These are phyloP conservation scores for Penicillium sp. DNA, from an alignment of 2,329 filamentous ascomycete species.

Conservation along the genomic window DNA sequence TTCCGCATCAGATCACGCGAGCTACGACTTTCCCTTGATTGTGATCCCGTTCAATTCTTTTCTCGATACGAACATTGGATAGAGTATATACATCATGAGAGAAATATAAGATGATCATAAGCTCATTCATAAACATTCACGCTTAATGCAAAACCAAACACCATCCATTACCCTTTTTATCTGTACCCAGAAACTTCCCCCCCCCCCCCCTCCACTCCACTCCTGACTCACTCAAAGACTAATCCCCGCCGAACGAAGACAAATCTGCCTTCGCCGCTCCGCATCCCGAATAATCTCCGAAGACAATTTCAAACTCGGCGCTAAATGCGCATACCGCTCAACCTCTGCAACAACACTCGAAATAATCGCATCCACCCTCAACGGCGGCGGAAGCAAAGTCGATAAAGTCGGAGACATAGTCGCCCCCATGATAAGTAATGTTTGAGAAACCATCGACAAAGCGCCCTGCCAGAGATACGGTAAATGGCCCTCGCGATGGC, in stretches of 20 bases:
- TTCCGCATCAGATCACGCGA: not conserved
- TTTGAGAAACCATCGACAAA: conserved; percentile 81
- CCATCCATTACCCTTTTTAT: not conserved
- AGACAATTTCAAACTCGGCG: conserved; percentile 76
- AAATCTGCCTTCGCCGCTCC: conserved; percentile 69
- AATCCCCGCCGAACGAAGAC: conserved; percentile 31
- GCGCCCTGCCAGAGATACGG: conserved; percentile 87
- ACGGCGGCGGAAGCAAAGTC: conserved; percentile 63
- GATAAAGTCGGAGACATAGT: conserved; percentile 78
- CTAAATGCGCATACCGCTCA: conserved; percentile 74
- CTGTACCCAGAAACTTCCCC: not conserved
- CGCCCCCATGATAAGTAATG: conserved; percentile 81
- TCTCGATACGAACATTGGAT: not conserved
- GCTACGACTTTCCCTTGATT: not conserved
- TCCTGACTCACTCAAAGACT: conserved; percentile 16
- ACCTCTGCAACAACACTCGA: conserved; percentile 78
- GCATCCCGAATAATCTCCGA: conserved; percentile 82
- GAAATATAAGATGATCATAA: not conserved
- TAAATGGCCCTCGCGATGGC: conserved; percentile 82
- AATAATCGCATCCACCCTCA: conserved; percentile 74
- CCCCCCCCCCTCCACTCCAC: no score
- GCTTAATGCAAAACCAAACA: not conserved
- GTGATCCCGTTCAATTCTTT: not conserved
- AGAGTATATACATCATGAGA: conserved; percentile 8
- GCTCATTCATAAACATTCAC: not conserved